Evolutionary conservation across 352 stramenopile species (phyloP).

Genomic region (Thalassiosira sp.): DNA sequence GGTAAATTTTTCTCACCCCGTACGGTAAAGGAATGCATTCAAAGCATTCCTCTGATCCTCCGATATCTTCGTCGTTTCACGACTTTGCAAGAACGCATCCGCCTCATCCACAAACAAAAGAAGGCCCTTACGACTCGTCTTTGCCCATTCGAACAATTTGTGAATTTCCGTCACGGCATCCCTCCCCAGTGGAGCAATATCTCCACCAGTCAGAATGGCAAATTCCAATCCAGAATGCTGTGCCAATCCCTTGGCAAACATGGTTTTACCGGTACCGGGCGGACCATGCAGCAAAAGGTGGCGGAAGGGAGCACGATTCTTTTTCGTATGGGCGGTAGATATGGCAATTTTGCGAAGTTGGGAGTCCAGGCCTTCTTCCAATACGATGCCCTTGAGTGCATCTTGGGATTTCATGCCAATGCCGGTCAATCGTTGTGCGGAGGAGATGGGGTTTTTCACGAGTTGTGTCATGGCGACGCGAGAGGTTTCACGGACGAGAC

Average conservation of each 20-base stretch:
- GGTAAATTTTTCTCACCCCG: conserved; percentile 84
- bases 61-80: conserved; percentile 86
- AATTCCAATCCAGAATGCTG: conserved; percentile 97
- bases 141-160: conserved; percentile 99
- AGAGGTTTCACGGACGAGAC: conserved; percentile 96
- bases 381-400: conserved; percentile 93
- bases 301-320: conserved; percentile 98
- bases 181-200: conserved; percentile 97
- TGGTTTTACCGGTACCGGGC: conserved; percentile 98
- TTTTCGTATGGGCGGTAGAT: conserved; percentile 98
- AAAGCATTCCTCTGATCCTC: conserved; percentile 99
- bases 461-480: conserved; percentile 87
- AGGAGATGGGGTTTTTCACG: conserved; percentile 86
- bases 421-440: conserved; percentile 88
- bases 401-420: conserved; percentile 87
- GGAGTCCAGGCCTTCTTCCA: conserved; percentile 91
- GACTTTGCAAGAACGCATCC: conserved; percentile 98
- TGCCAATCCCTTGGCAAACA: conserved; percentile 97
- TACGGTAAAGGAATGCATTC: conserved; percentile 99
- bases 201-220: conserved; percentile 97
- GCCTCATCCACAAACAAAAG: conserved; percentile 99
- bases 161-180: conserved; percentile 99
- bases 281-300: conserved; percentile 97
- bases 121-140: conserved; percentile 92
- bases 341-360: conserved; percentile 93